These are phyloP conservation scores for Cercospora brassicicola DNA, from an alignment of 2,329 filamentous ascomycete species.

Conservation along the genomic window DNA sequence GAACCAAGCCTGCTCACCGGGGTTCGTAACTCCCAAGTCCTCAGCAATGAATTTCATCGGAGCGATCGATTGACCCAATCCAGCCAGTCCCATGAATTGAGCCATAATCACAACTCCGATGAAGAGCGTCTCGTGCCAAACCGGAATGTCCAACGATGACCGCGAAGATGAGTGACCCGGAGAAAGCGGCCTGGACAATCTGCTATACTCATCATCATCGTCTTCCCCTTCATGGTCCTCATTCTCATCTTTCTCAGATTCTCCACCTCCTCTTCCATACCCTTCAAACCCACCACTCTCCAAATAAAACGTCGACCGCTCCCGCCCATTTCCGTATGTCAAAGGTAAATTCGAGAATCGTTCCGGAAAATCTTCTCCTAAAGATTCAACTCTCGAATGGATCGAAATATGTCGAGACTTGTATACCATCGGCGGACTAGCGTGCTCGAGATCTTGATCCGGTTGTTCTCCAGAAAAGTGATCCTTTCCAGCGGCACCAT, in stretches of 20 bases:
- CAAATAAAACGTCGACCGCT: conserved; percentile 30
- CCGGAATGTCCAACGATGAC: conserved; percentile 21
- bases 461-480: neutral
- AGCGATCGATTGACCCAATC: conserved; percentile 38
- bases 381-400: conserved; percentile 34
- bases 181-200: neutral
- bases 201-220: neutral
- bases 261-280: neutral
- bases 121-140: conserved; percentile 31
- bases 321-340: conserved; percentile 27
- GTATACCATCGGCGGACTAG: conserved; percentile 23
- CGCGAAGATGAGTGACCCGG: neutral
- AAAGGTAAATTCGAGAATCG: conserved; percentile 31
- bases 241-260: neutral
- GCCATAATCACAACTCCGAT: conserved; percentile 32
- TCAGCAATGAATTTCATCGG: conserved; percentile 49
- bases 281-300: neutral
- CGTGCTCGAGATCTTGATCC: neutral
- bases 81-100: conserved; percentile 34
- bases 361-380: conserved; percentile 24
- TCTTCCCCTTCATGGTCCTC: neutral
- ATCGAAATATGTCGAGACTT: conserved; percentile 38
- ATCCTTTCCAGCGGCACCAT: neutral
- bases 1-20: conserved; percentile 48
- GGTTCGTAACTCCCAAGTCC: conserved; percentile 43